Conservation (phyloP, 805 yeast genomes). For the Kazachstania martiniae region DNA sequence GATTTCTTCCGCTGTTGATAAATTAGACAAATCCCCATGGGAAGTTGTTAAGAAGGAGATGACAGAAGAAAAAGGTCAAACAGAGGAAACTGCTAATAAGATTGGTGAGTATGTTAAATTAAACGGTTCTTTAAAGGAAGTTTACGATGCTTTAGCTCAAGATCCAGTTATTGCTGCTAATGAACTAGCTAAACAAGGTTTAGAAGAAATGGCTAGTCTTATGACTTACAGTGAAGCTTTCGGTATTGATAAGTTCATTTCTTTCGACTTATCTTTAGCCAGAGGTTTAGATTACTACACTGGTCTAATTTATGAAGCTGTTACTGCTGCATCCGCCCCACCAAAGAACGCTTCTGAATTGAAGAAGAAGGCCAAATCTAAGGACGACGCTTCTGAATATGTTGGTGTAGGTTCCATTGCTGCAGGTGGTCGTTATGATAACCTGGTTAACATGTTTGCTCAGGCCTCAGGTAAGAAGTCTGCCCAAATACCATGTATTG, state of each 20-base stretch:
- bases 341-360: constrained; percentile 68
- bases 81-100: constrained; percentile 83
- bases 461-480: constrained; percentile 70
- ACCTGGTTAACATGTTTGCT: constrained; percentile 92
- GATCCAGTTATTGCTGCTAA: constrained; percentile 53
- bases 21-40: constrained; percentile 94
- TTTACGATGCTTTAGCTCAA: constrained; percentile 41
- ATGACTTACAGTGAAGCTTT: constrained; percentile 77
- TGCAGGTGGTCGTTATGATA: constrained; percentile 98
- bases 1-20: constrained; percentile 91
- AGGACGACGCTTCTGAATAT: constrained; percentile 88
- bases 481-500: constrained; percentile 88
- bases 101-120: constrained; percentile 87
- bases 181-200: constrained; percentile 68
- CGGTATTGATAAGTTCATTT: constrained; percentile 52
- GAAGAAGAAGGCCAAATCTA: constrained; percentile 35
- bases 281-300: constrained; percentile 97
- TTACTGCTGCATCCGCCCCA: constrained; percentile 92
- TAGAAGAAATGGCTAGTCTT: constrained; percentile 66
- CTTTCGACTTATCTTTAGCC: constrained; percentile 90
- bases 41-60: constrained; percentile 86
- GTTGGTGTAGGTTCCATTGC: constrained; percentile 98
- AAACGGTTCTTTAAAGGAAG: constrained; percentile 62
- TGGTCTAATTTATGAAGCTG: constrained; percentile 93
- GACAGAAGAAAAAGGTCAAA: constrained; percentile 80